Percentiles rank a stretch among this genome's conserved stretches.
phyloP scores from a whole-genome alignment of 306 rosid species.

The Cucurbita moschata region DNA sequence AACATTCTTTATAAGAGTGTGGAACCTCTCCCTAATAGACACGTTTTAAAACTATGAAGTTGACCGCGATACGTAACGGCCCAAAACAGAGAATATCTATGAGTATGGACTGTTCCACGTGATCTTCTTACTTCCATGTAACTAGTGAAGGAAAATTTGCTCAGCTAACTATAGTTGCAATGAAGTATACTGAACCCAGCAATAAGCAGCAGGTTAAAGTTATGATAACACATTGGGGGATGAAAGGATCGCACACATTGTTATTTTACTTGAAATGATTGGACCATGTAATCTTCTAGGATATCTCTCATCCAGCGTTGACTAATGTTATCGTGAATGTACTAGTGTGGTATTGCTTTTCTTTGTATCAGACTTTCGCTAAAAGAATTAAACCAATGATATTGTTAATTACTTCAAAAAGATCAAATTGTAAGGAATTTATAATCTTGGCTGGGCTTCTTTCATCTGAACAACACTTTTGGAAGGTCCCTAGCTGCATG shows the following conservation, averaged over 20 bases:
- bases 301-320: not conserved
- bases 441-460: not conserved
- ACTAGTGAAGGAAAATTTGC: not conserved
- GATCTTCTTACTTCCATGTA: not conserved
- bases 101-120: too few species aligned
- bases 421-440: not conserved
- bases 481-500: slow-evolving; percentile 87
- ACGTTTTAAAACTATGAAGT: too few species aligned
- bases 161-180: not conserved
- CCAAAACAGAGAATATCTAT: too few species aligned
- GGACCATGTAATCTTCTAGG: not conserved
- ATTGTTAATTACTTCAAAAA: not conserved
- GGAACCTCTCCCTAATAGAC: too few species aligned
- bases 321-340: not conserved
- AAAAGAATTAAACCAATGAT: not conserved
- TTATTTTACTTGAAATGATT: not conserved
- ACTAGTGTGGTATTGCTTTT: not conserved
- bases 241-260: not conserved
- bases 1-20: too few species aligned
- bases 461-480: slow-evolving; percentile 12
- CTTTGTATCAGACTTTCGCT: not conserved
- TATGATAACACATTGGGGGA: not conserved
- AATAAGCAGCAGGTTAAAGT: not conserved
- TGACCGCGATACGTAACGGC: too few species aligned
- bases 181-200: not conserved